Base-by-base conservation (phyloP, 768 basidiomycete genomes). In the Pisolithus sp. region DNA sequence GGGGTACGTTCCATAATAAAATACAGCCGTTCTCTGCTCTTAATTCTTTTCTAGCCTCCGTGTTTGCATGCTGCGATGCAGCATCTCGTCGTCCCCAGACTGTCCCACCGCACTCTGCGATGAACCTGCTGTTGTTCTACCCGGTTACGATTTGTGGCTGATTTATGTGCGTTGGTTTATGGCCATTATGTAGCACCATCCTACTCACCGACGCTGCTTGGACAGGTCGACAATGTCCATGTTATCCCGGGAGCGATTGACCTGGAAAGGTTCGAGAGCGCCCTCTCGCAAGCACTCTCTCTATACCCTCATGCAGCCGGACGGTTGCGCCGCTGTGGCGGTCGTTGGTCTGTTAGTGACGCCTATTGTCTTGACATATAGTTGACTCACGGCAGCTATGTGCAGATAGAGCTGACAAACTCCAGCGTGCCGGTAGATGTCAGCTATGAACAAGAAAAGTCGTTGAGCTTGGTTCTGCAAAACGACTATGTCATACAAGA, bases 271-370 rank as follows among this genome's bases (percentile, higher is more conserved):
- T 53, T 53, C 4, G 38, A 53, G 15, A 40, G 28, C 13, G 49
- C 52, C 13, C 52, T 53, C 17, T 51, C 52, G 28, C 30, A 37
- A 17, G 52, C 52, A 24, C 43, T 53, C n/a, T 50, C 52, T 21
- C 10, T 52, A 12, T 53, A 52, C 17, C 52, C 52, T 31, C 50
- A 52, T 53, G 50, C 52, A 13, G 50, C 52, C 12, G 52, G 52
- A 18, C 39, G 42, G 24, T 8, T 53, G 30, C 31, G 44, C 17
- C 23, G 41, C 20, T 13, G 38, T 30, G 20, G 12, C 3, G 41
- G 41, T 5, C 41, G 41, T 42, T 42, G 41, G 41, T 42, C 20
- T 42, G 41, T 42, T 15, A 42, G 41, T 23, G 12, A 12, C 5
- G 20, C 10, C 41, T 12, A 12, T 13, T 15, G 8, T 42, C 23